Evolutionary conservation across 768 basidiomycete species (phyloP).

Genomic region (Dacryopinax spathularia): DNA sequence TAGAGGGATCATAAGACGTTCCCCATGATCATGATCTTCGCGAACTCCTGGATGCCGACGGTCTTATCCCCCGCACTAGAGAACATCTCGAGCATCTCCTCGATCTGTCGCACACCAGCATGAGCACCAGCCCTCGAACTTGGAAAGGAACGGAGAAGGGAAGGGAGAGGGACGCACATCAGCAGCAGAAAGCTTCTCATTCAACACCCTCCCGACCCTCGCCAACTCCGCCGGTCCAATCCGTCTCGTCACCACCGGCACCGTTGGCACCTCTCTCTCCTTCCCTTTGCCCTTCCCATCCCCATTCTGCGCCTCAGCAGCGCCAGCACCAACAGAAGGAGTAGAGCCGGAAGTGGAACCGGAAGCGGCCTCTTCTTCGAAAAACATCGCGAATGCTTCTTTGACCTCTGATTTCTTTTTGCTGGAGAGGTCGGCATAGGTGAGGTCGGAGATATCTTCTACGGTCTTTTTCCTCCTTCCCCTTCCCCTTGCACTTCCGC

Average conservation of each 20-base stretch:
- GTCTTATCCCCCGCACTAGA: slow-evolving; percentile 56
- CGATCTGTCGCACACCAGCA: slow-evolving; percentile 34
- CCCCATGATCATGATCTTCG: slow-evolving; percentile 55
- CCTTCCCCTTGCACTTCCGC: slow-evolving; percentile 1
- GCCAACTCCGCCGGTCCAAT: slow-evolving; percentile 57
- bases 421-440: neutral
- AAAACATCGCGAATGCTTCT: slow-evolving; percentile 57
- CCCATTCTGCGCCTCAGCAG: no score
- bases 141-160: slow-evolving; percentile 1
- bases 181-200: slow-evolving; percentile 58
- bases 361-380: slow-evolving; percentile 46
- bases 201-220: slow-evolving; percentile 43
- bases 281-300: neutral
- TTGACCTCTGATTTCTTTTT: slow-evolving; percentile 41
- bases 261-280: neutral
- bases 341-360: no score
- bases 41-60: slow-evolving; percentile 54
- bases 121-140: neutral
- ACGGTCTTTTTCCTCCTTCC: slow-evolving; percentile 1
- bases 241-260: slow-evolving; percentile 32
- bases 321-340: no score
- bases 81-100: slow-evolving; percentile 68
- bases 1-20: slow-evolving; percentile 39
- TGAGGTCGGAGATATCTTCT: slow-evolving; percentile 28
- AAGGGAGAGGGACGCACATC: slow-evolving; percentile 36